Percentiles rank a stretch among this genome's conserved stretches.
Evolutionary conservation across 2,329 filamentous ascomycete genomes (phyloP).

Genomic region (Colletotrichum viniferum): DNA sequence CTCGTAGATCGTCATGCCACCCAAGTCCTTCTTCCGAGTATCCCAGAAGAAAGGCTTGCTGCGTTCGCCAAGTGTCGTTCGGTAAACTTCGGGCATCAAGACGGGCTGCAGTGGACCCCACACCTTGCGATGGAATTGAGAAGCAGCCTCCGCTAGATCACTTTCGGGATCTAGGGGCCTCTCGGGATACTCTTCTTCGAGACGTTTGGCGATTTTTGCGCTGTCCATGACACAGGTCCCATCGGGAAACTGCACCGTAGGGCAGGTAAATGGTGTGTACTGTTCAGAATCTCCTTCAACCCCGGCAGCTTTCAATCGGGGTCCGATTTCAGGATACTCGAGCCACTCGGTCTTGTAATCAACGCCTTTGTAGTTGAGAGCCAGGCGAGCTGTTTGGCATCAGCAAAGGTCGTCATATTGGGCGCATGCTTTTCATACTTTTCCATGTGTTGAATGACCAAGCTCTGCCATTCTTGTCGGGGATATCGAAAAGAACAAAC

Average conservation of each 20-base stretch:
- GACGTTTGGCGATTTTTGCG: conserved; percentile 57
- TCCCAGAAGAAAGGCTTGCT: conserved; percentile 60
- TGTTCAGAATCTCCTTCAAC: conserved; percentile 49
- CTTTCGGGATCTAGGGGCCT: conserved; percentile 64
- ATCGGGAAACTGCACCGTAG: conserved; percentile 58
- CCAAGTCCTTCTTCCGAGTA: conserved; percentile 50
- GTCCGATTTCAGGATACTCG: conserved; percentile 69
- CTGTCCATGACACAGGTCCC: conserved; percentile 70
- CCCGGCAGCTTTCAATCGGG: conserved; percentile 51
- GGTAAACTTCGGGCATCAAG: conserved; percentile 53
- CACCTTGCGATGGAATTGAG: conserved; percentile 38
- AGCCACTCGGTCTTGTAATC: conserved; percentile 73
- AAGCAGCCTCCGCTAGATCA: conserved; percentile 49
- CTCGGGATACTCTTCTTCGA: conserved; percentile 64
- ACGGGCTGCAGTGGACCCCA: conserved; percentile 40
- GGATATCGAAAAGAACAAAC: conserved; percentile 66
- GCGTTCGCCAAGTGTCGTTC: conserved; percentile 52
- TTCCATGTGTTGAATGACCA: conserved; percentile 79
- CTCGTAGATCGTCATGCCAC: conserved; percentile 58
- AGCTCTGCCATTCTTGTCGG: conserved; percentile 44
- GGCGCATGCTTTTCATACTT: conserved; percentile 44
- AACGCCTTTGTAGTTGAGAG: conserved; percentile 71
- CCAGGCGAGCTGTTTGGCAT: conserved; percentile 57
- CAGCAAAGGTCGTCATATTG: neutral
- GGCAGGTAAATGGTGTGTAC: conserved; percentile 53